These are phyloP conservation scores for Fraxinus anomala DNA, from an alignment of 257 asterid genomes.

Conservation along the genomic window DNA sequence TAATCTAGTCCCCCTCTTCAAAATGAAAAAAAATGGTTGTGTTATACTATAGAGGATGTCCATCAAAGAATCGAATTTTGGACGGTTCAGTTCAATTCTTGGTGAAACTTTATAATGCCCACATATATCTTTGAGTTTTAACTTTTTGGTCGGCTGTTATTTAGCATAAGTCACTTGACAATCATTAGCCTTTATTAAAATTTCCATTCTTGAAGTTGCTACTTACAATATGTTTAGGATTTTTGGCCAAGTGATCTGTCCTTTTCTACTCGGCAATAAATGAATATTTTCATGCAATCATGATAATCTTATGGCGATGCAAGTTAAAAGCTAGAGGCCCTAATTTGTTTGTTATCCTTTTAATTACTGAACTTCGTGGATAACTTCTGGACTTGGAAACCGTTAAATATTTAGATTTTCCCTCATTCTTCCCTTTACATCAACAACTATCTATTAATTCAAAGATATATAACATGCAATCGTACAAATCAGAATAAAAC, in stretches of 20 bases:
- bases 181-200: not conserved
- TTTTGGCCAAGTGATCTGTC: not conserved
- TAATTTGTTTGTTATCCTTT: not conserved
- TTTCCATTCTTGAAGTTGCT: not conserved
- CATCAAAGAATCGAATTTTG: not conserved
- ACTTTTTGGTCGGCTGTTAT: not conserved
- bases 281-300: not conserved
- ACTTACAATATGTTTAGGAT: not conserved
- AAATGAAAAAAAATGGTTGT: not conserved
- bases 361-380: not conserved
- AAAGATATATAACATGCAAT: not conserved
- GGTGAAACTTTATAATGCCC: not conserved
- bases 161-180: not conserved
- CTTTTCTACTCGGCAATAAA: not conserved
- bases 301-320: not conserved
- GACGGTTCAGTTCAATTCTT: not conserved
- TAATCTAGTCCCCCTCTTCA: not conserved
- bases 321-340: not conserved
- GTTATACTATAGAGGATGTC: not conserved
- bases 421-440: not conserved
- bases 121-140: not conserved
- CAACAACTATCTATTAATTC: not conserved
- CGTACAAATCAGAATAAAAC: not conserved
- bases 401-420: not conserved
- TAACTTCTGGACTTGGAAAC: not conserved